A percentile compares a stretch with the other conserved stretches of the same genome.
These are phyloP conservation scores for Quercus mongolica DNA, from an alignment of 306 rosid species.

Conservation along the genomic window DNA sequence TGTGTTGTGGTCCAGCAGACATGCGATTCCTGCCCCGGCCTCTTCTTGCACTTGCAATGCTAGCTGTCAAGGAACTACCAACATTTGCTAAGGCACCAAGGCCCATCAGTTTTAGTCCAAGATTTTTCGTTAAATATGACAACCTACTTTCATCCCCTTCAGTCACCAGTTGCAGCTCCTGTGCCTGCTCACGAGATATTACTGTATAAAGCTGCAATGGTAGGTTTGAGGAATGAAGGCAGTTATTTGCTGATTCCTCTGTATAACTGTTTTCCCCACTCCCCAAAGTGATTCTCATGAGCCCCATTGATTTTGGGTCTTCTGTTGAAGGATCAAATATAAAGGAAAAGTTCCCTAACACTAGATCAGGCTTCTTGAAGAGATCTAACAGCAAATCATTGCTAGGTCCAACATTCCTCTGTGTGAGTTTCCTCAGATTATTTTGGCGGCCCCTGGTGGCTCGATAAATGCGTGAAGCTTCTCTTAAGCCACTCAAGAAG, in stretches of 20 bases:
- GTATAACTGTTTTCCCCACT: constrained; percentile 25
- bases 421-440: constrained; percentile 33
- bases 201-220: constrained; percentile 61
- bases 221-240: constrained; percentile 29
- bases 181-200: constrained; percentile 68
- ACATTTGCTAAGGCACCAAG: constrained; percentile 38
- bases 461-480: constrained; percentile 68
- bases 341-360: constrained; percentile 56
- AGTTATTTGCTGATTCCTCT: constrained; percentile 30
- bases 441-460: constrained; percentile 38
- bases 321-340: constrained; percentile 56
- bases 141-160: constrained; percentile 60
- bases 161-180: constrained; percentile 35
- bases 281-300: constrained; percentile 57
- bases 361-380: constrained; percentile 69
- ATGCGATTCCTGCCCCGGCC: constrained; percentile 57
- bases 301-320: constrained; percentile 53
- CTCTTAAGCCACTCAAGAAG: constrained; percentile 88
- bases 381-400: constrained; percentile 48
- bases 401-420: constrained; percentile 47
- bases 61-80: constrained; percentile 37
- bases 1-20: constrained; percentile 20
- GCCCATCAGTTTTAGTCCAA: constrained; percentile 82
- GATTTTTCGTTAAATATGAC: constrained; percentile 42
- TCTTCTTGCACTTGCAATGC: constrained; percentile 54